phyloP scores from a whole-genome alignment of 2,329 filamentous ascomycete genomes.

The Paracoccidioides brasiliensis region DNA sequence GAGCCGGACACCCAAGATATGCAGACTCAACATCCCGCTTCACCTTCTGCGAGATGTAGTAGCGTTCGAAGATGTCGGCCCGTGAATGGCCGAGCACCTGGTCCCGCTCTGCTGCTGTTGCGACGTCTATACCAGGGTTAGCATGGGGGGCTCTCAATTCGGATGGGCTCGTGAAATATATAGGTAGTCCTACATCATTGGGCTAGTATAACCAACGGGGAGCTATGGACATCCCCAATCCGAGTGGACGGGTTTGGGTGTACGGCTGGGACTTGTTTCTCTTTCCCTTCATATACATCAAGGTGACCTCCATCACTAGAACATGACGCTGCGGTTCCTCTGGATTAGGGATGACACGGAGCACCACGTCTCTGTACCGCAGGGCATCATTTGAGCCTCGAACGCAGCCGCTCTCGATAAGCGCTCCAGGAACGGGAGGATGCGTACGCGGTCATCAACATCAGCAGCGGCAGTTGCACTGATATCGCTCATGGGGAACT shows the following conservation, averaged over 20 bases:
- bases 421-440: neutral
- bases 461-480: neutral
- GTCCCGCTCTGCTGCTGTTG: slow-evolving; percentile 10
- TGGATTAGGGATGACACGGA: neutral
- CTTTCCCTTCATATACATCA: slow-evolving; percentile 2
- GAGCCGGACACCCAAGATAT: slow-evolving; percentile 1
- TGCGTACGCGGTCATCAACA: neutral
- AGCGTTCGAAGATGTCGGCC: slow-evolving; percentile 2
- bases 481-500: slow-evolving; percentile 2
- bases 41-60: slow-evolving; percentile 1
- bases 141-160: too few species aligned
- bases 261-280: slow-evolving; percentile 4
- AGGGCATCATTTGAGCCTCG: neutral
- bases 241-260: neutral
- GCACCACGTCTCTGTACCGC: slow-evolving; percentile 1
- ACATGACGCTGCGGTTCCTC: neutral
- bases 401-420: slow-evolving; percentile 2
- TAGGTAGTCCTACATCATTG: neutral
- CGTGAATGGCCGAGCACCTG: slow-evolving; percentile 12
- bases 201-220: neutral
- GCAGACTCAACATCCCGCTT: slow-evolving; percentile 1
- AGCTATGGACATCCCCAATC: too few species aligned
- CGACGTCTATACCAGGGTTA: slow-evolving; percentile 8
- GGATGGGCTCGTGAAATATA: slow-evolving; percentile 4
- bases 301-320: neutral